A percentile compares a stretch with the other conserved stretches of the same genome.
These are phyloP conservation scores for Lachnellula suecica DNA, from an alignment of 2,329 filamentous ascomycete genomes.

Conservation along the genomic window DNA sequence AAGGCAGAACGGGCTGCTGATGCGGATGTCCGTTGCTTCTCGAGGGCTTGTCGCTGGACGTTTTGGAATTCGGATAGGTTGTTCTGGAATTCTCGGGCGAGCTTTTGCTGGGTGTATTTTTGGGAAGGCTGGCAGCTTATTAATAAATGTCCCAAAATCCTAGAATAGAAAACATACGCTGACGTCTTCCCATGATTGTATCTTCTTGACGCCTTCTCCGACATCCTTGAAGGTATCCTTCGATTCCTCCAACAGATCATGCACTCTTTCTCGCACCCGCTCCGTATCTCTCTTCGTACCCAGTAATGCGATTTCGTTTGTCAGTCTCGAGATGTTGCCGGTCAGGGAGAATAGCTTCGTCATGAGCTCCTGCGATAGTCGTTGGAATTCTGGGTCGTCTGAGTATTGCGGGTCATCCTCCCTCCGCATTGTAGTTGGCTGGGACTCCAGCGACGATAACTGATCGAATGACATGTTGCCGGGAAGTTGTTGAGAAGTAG, in stretches of 20 bases:
- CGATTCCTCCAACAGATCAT: slow-evolving; percentile 83
- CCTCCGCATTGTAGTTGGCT: slow-evolving; percentile 65
- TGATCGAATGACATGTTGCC: slow-evolving; percentile 85
- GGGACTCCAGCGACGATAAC: slow-evolving; percentile 80
- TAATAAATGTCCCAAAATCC: slow-evolving; percentile 9
- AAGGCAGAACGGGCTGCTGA: slow-evolving; percentile 79
- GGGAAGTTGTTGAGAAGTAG: not conserved
- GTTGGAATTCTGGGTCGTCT: slow-evolving; percentile 91
- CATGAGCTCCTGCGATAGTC: slow-evolving; percentile 78
- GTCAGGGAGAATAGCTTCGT: slow-evolving; percentile 88
- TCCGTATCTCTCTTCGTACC: slow-evolving; percentile 91
- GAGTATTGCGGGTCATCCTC: slow-evolving; percentile 73
- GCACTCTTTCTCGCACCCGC: slow-evolving; percentile 85
- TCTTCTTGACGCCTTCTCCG: slow-evolving; percentile 89
- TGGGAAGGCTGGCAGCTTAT: slow-evolving; percentile 69
- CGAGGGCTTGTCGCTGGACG: slow-evolving; percentile 85
- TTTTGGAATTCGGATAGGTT: slow-evolving; percentile 88
- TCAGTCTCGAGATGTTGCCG: slow-evolving; percentile 81
- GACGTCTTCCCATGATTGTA: slow-evolving; percentile 83
- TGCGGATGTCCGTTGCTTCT: slow-evolving; percentile 87
- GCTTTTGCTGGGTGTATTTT: slow-evolving; percentile 93
- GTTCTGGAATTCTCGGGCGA: slow-evolving; percentile 89
- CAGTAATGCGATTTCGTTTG: slow-evolving; percentile 79
- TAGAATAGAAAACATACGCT: slow-evolving; percentile 56
- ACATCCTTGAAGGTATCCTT: slow-evolving; percentile 85